Evolutionary conservation across 2,329 filamentous ascomycete species (phyloP), one percentile per base, ranked within the genome.

Genomic region (Fusarium goolgardi): DNA sequence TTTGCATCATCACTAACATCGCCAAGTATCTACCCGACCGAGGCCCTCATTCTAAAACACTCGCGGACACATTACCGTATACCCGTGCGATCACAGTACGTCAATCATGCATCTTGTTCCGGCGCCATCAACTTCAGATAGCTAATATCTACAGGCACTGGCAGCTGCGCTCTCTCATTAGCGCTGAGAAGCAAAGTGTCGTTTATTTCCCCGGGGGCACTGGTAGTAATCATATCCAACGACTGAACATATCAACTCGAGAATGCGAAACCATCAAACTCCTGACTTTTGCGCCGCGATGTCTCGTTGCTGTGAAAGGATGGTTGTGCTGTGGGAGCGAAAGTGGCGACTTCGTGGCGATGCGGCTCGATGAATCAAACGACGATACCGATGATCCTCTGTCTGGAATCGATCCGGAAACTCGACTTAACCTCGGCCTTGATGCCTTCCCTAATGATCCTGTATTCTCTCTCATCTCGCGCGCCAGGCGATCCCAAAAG

Each of bases 311-410:
- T 10, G 90, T 89, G 54, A 87, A 92, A 73, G 94, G 94, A 53
- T 98, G 93, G 91, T 86, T 98, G 37, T 97, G 93, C 73, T 92
- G 94, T 46, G 96, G 95, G 46, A 95, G 95, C 61, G 91, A 97
- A 73, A 88, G 89, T 69, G 96, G 96, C 59, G 91, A 96, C 75
- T 97, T 97, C 75, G 90, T 92, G 31, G 90, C 93, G 56, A 91
- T 97, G 73, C 88, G 86, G 70, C 82, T 94, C 16, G 77, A 81
- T 54, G 82, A 82, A 32, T 71, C 72, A 49, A 76, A 71, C 53
- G 75, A 79, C 55, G 56, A 71, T 57, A 67, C 70, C 46, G 65
- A 71, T 18, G 74, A 75, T 27, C 69, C 73, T 9, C 55, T 61
- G 5, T 67, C 67, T 21, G 71, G 66, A 71, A 77, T 75, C 63